Evolutionary conservation across 2,329 filamentous ascomycete species (phyloP), one percentile per base, ranked within the genome.

Genomic region (Ampelomyces quisqualis): DNA sequence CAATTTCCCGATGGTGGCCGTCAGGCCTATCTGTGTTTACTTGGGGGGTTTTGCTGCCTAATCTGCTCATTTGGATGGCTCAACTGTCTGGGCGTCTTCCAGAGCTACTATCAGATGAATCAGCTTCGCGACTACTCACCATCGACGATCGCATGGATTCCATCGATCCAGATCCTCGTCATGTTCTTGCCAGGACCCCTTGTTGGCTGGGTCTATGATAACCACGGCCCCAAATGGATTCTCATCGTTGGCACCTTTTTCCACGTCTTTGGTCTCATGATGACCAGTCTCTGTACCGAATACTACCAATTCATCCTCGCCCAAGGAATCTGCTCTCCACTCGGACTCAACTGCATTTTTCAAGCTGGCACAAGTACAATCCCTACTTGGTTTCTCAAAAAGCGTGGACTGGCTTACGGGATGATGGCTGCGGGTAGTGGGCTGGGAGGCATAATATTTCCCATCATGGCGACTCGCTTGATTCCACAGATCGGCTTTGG

Each of bases 191-290:
- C 76, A 48, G 81, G 82, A 0, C 80, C 81, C 0, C 53, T 86
- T 6, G 75, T 82, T n/a, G 84, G 84, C 1, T 79, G 77, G 27
- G 32, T 84, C 0, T 85, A 77, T 51, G 85, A 88, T 54, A 77
- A 71, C 40, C 78, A 80, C 41, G 84, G 84, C 0, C 80, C 83
- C 0, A 73, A 76, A 19, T 74, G 69, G 32, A 65, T 86, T 0
- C 58, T 84, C 1, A 22, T 80, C 1, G 57, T 60, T 9, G 80
- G 80, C 11, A 75, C 72, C 0, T 63, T 82, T 37, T 57, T 81
- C 22, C 77, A 82, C 40, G 75, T 84, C 11, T 77, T 84, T 39
- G 77, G 78, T 2, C 56, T 85, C 4, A 83, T 85, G 78, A 82
- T 84, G 79, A 72, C 78, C 0, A 77, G 73, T 6, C 62, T 85